Evolutionary conservation across 1,284 basidiomycete genomes (phyloP), one percentile per base, ranked within the genome.

Genomic region (Athelia sp.): DNA sequence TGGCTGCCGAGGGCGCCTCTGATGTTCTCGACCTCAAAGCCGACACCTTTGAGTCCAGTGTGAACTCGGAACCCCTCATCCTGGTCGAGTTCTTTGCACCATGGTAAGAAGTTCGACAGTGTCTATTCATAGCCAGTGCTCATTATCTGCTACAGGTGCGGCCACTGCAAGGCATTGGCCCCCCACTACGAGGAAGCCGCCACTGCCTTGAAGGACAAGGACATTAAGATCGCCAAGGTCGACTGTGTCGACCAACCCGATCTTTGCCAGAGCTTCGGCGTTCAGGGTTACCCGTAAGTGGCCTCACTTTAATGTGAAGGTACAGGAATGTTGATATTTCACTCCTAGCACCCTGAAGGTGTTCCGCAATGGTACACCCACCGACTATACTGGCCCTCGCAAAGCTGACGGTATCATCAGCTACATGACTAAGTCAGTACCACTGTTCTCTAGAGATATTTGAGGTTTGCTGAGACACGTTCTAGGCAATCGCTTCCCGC

Each of bases 171-270:
- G 67, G 87, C 90, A 46, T 79, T 95, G 46, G 92, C 91, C 22
- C 93, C 91, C 53, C 84, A 99, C 62, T 99, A 98, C 65, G 95
- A 98, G 70, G 90, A 93, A 68, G 96, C 97, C 14, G 94, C 97
- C 2, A 96, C 93, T 17, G 75, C 83, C 46, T 84, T 99, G 66
- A 95, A 96, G 73, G 87, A 87, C 56, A 87, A 84, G 66, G 76
- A 77, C 67, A 93, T 99, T 74, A 90, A 90, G 71, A 73, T 99
- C 49, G 95, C 94, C 58, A 98, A 99, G 71, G 93, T 94, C 52
- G 93, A 97, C 75, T 98, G 93, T 70, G 93, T 95, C 46, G 90
- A 90, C 55, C 75, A 95, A 60, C 81, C 86, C 19, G 90, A 93
- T 50, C 78, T 97, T 43, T 98, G 94, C 72, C 84, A 88, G 63